Base-by-base conservation (phyloP, 768 basidiomycete genomes). In the Clavulina sp. region DNA sequence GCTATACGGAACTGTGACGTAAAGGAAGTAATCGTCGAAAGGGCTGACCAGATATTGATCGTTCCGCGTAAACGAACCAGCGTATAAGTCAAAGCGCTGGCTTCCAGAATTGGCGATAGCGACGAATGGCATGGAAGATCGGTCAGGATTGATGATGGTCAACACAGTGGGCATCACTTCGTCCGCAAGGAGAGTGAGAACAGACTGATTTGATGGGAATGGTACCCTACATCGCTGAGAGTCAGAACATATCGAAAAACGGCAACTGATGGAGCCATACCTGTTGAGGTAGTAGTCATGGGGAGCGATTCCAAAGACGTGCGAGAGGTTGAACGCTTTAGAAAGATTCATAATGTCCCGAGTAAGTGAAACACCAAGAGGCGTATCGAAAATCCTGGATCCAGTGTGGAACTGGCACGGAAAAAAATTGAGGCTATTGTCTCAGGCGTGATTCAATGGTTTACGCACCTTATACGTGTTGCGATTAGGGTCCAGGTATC, bases 401-500 rank as follows among this genome's bases (percentile, higher is more conserved):
- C 66, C 63, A 0, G 84, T 75, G 59, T 91, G 87, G 62, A 73
- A 91, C 75, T n/a, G n/a, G n/a, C 26, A 46, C 34, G 9, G 9
- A 19, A 38, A 38, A 38, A 19, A 38, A 19, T 19, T 9, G 34
- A 9, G 34, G 19, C 9, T 38, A 38, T 38, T 19, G 34, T 9
- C n/a, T n/a, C 9, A 38, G 19, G 34, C 9, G 34, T 19, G 19
- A 9, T 9, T 19, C 9, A 38, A 9, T 19, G 7, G 52, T 34
- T 9, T 13, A 9, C 21, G n/a, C n/a, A n/a, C 65, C n/a, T 86
- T 74, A 52, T 77, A 85, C 7, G 80, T 81, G 28, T 81, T 75
- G 24, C 80, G 75, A 60, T 88, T 88, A 38, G 81, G 74, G 58
- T 88, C 84, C 16, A 89, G 66, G 61, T 89, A 88, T 29, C 84